Base-by-base conservation (phyloP, 495 filamentous ascomycete species). In the Penicillium macrosclerotiorum region DNA sequence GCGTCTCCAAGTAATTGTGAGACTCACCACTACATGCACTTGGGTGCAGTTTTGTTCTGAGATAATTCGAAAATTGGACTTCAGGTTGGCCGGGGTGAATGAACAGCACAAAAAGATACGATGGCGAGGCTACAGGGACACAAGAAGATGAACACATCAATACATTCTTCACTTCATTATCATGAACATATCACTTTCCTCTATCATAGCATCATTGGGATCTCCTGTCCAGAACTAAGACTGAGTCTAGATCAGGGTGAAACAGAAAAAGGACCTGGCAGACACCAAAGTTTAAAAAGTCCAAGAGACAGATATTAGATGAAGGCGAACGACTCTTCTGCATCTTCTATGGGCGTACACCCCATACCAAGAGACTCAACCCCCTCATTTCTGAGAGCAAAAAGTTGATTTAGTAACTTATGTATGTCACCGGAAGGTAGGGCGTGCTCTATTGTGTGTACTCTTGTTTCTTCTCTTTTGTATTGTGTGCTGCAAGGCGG, bases 151-250 rank as follows among this genome's bases (percentile, higher is more conserved):
- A 36, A 13, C 18, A 17, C 25, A 46, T 40, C 20, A 33, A 48
- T 47, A 11, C 26, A 36, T 53, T 54, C 54, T 54, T 54, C 37
- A 49, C 29, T 61, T 62, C 59, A 55, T 62, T 62, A 62, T 62
- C 52, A 59, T 59, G 43, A 41, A 17, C 45, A 55, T 51, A 49
- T 52, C 51, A 61, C 45, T 51, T 48, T 54, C 47, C 48, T 61
- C 58, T 62, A 62, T 62, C 59, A 37, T 62, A 59, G 45, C 59
- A 62, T 59, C 59, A 54, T 59, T 55, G 55, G 34, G 47, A 40
- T 27, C 37, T 39, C 53, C 48, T 36, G 38, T 45, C 38, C 27
- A 23, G 27, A 22, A 18, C 25, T 32, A 36, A 23, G 44, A 46
- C 44, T 37, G 25, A 18, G 29, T 34, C 35, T 16, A 42, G 42